Conservation (phyloP, 2,329 filamentous ascomycete species). For the Parastagonospora avenae region DNA sequence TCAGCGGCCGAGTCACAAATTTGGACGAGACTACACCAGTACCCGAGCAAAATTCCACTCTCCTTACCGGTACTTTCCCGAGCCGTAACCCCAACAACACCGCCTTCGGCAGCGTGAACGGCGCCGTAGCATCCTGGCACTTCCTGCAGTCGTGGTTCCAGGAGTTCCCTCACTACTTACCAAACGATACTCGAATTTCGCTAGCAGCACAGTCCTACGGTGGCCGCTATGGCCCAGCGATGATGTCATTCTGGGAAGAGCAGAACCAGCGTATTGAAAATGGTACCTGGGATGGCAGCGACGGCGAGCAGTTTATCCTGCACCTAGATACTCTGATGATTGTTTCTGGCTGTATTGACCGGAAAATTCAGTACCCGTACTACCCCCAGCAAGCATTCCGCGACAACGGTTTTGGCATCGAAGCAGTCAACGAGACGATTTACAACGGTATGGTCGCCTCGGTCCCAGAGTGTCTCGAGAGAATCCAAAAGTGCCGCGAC, state of each 20-base stretch:
- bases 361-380: slow-evolving; percentile 15
- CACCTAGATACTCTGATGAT: slow-evolving; percentile 15
- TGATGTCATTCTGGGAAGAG: slow-evolving; percentile 20
- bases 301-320: slow-evolving; percentile 11
- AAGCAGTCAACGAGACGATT: slow-evolving; percentile 17
- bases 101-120: slow-evolving; percentile 21
- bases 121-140: slow-evolving; percentile 25
- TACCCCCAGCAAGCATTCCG: slow-evolving; percentile 16
- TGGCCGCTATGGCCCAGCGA: slow-evolving; percentile 17
- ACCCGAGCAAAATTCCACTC: slow-evolving; percentile 20
- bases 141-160: slow-evolving; percentile 27
- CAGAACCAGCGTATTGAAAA: slow-evolving; percentile 19
- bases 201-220: slow-evolving; percentile 24
- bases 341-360: slow-evolving; percentile 14
- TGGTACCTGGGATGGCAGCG: slow-evolving; percentile 5
- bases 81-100: slow-evolving; percentile 24
- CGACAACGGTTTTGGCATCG: slow-evolving; percentile 13
- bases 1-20: slow-evolving; percentile 13
- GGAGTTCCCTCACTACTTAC: slow-evolving; percentile 25
- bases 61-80: slow-evolving; percentile 21
- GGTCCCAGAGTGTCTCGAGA: slow-evolving; percentile 17
- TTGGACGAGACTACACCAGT: slow-evolving; percentile 17
- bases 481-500: slow-evolving; percentile 19
- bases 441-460: slow-evolving; percentile 21
- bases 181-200: slow-evolving; percentile 23